Conservation (phyloP, 441 rosid genomes). For the Euphorbia corollata region DNA sequence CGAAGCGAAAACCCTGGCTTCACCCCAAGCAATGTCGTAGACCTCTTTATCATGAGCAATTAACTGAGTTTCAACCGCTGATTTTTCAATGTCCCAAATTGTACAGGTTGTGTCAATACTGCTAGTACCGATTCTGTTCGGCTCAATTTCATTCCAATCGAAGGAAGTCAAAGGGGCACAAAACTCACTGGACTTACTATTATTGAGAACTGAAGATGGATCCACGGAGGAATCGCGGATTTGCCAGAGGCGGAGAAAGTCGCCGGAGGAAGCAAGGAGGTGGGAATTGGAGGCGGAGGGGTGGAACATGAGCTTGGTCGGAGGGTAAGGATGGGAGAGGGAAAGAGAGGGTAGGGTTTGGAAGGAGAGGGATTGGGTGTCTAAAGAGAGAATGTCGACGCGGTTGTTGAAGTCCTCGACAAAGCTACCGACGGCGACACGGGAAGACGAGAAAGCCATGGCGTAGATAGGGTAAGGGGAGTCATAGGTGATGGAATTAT, state of each 20-base stretch:
- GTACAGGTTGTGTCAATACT: conserved; percentile 93
- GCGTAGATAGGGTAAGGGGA: conserved; percentile 77
- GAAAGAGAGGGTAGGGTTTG: conserved; percentile 50
- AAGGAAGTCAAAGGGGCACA: conserved; percentile 93
- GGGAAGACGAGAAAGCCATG: conserved; percentile 64
- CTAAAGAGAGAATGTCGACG: conserved; percentile 71
- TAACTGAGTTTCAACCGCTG: conserved; percentile 74
- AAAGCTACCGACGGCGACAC: conserved; percentile 83
- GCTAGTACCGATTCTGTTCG: conserved; percentile 80
- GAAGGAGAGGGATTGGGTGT: conserved; percentile 54
- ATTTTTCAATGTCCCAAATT: conserved; percentile 81
- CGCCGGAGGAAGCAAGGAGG: conserved; percentile 79
- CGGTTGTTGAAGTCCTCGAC: conserved; percentile 75
- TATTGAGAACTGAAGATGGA: conserved; percentile 62
- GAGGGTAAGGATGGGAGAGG: conserved; percentile 82
- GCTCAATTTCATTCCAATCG: conserved; percentile 93
- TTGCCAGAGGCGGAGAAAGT: conserved; percentile 84
- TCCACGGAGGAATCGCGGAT: conserved; percentile 45
- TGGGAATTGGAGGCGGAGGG: conserved; percentile 37
- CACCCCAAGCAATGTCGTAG: conserved; percentile 94
- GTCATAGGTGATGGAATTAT: conserved; percentile 63
- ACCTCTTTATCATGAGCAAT: conserved; percentile 96
- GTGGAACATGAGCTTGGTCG: conserved; percentile 76
- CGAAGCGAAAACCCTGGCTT: conserved; percentile 80
- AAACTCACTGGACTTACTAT: conserved; percentile 76